Evolutionary conservation across 1,139 yeast species (phyloP).

Genomic region (Suhomyces guaymorum): DNA sequence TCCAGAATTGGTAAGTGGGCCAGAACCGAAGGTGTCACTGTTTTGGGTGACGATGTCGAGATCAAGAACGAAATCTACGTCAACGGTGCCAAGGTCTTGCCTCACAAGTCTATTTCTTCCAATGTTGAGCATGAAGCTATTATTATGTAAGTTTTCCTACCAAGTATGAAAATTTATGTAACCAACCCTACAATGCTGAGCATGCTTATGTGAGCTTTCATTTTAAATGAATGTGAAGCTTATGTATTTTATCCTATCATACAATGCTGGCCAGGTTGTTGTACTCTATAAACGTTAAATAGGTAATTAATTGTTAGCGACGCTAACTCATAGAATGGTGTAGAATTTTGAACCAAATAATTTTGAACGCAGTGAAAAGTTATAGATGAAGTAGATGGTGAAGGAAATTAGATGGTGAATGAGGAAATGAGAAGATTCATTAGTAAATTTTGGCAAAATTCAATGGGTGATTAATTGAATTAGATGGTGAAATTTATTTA

Average conservation of each 20-base stretch:
- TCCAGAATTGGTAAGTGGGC: slow-evolving; percentile 99
- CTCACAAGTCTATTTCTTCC: slow-evolving; percentile 95
- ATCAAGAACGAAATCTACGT: slow-evolving; percentile 98
- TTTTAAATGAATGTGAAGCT: no score
- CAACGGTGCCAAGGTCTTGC: slow-evolving; percentile 98
- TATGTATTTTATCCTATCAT: slow-evolving; percentile 6
- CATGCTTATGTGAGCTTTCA: no score
- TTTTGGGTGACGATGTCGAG: slow-evolving; percentile 98
- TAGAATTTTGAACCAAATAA: no score
- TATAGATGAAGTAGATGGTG: no score
- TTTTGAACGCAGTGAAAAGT: no score
- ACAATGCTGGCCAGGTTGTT: slow-evolving; percentile 2
- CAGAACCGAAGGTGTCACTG: slow-evolving; percentile 96
- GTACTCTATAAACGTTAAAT: slow-evolving; percentile 6
- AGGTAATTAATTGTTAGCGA: slow-evolving; percentile 2
- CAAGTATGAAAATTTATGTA: no score
- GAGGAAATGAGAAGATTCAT: no score
- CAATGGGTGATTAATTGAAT: no score
- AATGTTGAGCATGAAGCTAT: slow-evolving; percentile 97
- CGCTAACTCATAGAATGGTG: slow-evolving; percentile 1
- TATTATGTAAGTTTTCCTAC: slow-evolving; percentile 71
- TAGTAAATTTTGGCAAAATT: no score
- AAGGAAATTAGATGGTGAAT: no score
- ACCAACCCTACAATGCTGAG: no score
- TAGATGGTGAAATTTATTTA: no score